A percentile compares a stretch with the other conserved stretches of the same genome.
Conservation (phyloP, 768 basidiomycete genomes). For the Pleurotus pulmonarius region DNA sequence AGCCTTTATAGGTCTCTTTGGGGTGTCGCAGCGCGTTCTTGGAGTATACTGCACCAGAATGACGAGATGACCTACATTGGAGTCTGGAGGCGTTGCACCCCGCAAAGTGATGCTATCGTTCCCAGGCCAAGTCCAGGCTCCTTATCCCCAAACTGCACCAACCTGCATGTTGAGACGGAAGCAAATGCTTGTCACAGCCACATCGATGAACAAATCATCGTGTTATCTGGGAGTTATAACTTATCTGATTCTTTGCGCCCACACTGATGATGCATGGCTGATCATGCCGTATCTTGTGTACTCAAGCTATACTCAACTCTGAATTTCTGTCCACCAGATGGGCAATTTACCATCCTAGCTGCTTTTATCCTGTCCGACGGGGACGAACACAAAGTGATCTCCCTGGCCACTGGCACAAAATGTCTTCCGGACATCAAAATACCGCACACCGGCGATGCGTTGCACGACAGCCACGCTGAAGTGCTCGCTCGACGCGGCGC, state of each 20-base stretch:
- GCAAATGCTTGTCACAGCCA: not conserved
- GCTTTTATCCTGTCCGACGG: conserved; percentile 39
- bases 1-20: not conserved
- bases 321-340: conserved; percentile 45
- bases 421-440: conserved; percentile 66
- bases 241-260: not conserved
- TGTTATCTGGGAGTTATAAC: not conserved
- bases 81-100: not conserved
- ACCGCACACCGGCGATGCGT: conserved; percentile 65
- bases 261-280: conserved; percentile 2
- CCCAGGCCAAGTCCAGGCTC: no score
- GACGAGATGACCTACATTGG: not conserved
- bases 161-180: not conserved
- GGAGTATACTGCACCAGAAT: not conserved
- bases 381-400: conserved; percentile 47
- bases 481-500: conserved; percentile 82
- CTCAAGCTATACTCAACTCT: conserved; percentile 34
- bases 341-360: conserved; percentile 65
- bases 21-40: not conserved
- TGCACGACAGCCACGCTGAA: conserved; percentile 93
- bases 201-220: not conserved
- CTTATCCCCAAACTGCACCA: no score
- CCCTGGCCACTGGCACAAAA: conserved; percentile 81
- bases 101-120: no score
- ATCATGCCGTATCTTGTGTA: not conserved